These are phyloP conservation scores for Tilletia walkeri DNA, from an alignment of 1,284 basidiomycete genomes.

Conservation along the genomic window DNA sequence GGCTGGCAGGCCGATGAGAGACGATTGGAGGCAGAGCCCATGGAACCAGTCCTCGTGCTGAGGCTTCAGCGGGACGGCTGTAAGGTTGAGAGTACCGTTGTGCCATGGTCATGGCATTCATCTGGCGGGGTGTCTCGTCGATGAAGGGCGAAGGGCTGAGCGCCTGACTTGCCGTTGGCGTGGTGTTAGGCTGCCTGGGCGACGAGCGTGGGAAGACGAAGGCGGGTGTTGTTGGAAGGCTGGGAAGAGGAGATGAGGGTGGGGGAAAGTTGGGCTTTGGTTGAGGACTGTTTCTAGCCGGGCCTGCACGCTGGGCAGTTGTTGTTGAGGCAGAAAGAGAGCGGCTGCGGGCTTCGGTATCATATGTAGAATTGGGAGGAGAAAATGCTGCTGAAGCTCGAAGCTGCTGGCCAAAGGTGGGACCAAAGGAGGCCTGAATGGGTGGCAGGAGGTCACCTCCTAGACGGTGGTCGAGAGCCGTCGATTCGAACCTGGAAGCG, in stretches of 20 bases:
- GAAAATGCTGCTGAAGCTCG: background rate
- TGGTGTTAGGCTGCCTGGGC: background rate
- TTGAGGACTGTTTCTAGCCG: background rate
- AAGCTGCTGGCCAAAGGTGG: conserved; percentile 6
- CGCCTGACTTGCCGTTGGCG: background rate
- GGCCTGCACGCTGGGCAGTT: background rate
- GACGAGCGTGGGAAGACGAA: conserved; percentile 4
- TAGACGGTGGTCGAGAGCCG: background rate
- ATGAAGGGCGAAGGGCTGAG: background rate
- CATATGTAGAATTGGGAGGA: background rate
- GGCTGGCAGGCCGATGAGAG: background rate
- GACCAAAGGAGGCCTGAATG: conserved; percentile 9
- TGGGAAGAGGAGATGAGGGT: background rate
- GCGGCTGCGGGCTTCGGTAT: background rate
- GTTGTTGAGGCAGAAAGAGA: background rate
- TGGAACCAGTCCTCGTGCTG: background rate
- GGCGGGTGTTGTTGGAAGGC: background rate
- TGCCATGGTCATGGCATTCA: background rate
- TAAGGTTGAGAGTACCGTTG: conserved; percentile 15
- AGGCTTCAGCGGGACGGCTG: background rate
- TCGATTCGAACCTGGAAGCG: background rate
- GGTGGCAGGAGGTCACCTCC: background rate
- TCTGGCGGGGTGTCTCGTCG: background rate
- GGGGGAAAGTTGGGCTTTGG: conserved; percentile 1
- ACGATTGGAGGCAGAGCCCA: background rate